phyloP scores from a whole-genome alignment of 148 eudicot species.

The Cornus suecica region DNA sequence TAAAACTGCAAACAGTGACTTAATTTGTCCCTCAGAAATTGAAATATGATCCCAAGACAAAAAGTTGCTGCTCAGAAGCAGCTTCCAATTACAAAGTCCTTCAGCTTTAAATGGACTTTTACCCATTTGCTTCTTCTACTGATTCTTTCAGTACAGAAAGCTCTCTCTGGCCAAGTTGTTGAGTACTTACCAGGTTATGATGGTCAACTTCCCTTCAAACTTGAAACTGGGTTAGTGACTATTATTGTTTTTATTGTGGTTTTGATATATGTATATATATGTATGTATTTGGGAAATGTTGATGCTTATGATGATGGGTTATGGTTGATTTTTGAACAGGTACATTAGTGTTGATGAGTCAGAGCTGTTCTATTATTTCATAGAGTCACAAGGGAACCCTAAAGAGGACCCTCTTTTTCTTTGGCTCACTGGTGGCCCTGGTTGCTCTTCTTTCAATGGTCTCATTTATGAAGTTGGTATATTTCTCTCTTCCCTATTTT shows the following conservation, averaged over 20 bases:
- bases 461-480: slow-evolving; percentile 33
- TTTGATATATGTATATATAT: too few species aligned
- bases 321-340: slow-evolving; percentile 7
- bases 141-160: not conserved
- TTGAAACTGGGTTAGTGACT: slow-evolving; percentile 31
- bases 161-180: slow-evolving; percentile 17
- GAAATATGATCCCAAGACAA: too few species aligned
- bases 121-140: slow-evolving; percentile 5
- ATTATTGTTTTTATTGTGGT: too few species aligned
- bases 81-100: too few species aligned
- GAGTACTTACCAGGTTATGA: slow-evolving; percentile 31
- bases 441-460: slow-evolving; percentile 30
- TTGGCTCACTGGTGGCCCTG: slow-evolving; percentile 39
- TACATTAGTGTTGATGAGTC: slow-evolving; percentile 28
- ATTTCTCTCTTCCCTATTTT: not conserved
- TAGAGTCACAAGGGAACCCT: slow-evolving; percentile 37
- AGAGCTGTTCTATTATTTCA: slow-evolving; percentile 35
- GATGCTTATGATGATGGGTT: not conserved
- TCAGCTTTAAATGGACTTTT: not conserved
- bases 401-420: slow-evolving; percentile 30
- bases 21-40: too few species aligned
- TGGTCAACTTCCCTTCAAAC: slow-evolving; percentile 39
- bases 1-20: too few species aligned
- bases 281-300: too few species aligned
- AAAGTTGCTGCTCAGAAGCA: too few species aligned